phyloP scores from a whole-genome alignment of 768 basidiomycete genomes.

The Leccinum ochraceum region DNA sequence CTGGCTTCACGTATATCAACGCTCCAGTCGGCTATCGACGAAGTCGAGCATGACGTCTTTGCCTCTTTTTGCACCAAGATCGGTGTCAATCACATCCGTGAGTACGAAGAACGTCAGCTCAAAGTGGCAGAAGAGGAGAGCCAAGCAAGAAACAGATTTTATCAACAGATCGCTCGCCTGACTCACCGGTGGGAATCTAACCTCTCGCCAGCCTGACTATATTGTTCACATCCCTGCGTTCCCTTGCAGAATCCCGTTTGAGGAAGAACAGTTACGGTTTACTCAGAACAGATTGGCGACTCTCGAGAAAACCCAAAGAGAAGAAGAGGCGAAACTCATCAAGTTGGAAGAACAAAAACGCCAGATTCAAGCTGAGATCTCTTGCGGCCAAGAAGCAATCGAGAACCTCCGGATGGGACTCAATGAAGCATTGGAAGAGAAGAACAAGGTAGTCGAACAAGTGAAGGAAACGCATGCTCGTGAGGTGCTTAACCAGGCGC shows the following conservation, averaged over 20 bases:
- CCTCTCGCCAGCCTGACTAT: background rate
- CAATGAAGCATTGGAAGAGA: slow-evolving; percentile 69
- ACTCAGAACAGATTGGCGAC: slow-evolving; percentile 62
- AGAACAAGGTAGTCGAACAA: slow-evolving; percentile 71
- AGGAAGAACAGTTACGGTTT: slow-evolving; percentile 68
- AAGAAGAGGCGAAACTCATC: slow-evolving; percentile 54
- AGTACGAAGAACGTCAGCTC: slow-evolving; percentile 91
- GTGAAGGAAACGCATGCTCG: slow-evolving; percentile 70
- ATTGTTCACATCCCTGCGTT: slow-evolving; percentile 8
- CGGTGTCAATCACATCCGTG: slow-evolving; percentile 77
- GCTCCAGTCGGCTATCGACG: slow-evolving; percentile 60
- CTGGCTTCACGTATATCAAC: slow-evolving; percentile 56
- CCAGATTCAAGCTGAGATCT: slow-evolving; percentile 59
- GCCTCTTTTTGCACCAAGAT: slow-evolving; percentile 77
- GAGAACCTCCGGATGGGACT: slow-evolving; percentile 62
- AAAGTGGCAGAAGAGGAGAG: slow-evolving; percentile 87
- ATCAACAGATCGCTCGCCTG: slow-evolving; percentile 84
- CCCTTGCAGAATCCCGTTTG: slow-evolving; percentile 68
- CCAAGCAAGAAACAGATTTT: slow-evolving; percentile 77
- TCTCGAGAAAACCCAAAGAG: slow-evolving; percentile 50
- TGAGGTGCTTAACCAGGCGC: slow-evolving; percentile 76
- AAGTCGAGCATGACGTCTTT: slow-evolving; percentile 82
- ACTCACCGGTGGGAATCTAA: slow-evolving; percentile 68
- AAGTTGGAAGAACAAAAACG: slow-evolving; percentile 57
- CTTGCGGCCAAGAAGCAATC: slow-evolving; percentile 55